These are phyloP conservation scores for Epichloe glyceriae DNA, from an alignment of 2,329 filamentous ascomycete species.

Conservation along the genomic window DNA sequence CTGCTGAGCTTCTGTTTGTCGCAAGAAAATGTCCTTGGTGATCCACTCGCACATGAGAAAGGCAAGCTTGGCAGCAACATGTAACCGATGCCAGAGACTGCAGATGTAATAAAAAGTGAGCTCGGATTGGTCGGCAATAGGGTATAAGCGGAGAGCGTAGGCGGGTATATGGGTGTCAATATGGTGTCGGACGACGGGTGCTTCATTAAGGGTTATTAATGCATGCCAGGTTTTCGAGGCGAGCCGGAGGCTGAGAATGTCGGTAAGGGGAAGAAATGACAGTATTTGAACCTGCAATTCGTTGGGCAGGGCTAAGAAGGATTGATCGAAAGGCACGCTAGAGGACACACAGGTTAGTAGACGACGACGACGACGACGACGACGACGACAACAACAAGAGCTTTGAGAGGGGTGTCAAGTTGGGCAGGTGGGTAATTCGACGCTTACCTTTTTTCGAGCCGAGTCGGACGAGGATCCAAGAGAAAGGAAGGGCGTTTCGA, in stretches of 20 bases:
- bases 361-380: too few relatives aligned
- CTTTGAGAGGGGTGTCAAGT: too few relatives aligned
- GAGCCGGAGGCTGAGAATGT: constrained; percentile 45
- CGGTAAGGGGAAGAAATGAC: constrained; percentile 44
- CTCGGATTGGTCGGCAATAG: constrained; percentile 30
- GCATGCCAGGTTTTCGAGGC: constrained; percentile 47
- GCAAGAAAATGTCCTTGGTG: constrained; percentile 51
- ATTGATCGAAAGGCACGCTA: constrained; percentile 37
- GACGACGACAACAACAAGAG: too few relatives aligned
- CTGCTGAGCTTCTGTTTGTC: constrained; percentile 40
- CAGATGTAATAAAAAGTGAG: constrained; percentile 49
- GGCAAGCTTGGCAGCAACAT: constrained; percentile 50
- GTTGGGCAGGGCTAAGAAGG: constrained; percentile 45
- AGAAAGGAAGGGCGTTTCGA: constrained; percentile 5
- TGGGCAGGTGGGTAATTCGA: not conserved
- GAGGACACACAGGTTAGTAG: constrained; percentile 11
- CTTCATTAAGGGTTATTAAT: constrained; percentile 47
- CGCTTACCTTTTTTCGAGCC: constrained; percentile 20
- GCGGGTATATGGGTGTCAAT: constrained; percentile 45
- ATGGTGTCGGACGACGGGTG: constrained; percentile 47
- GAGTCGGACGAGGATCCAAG: constrained; percentile 14
- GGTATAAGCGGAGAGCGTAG: constrained; percentile 48
- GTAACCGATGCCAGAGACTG: constrained; percentile 51
- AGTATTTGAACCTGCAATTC: constrained; percentile 53
- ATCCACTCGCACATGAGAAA: constrained; percentile 51